These are phyloP conservation scores for Bacidia gigantensis DNA, from an alignment of 495 filamentous ascomycete species.

Conservation along the genomic window DNA sequence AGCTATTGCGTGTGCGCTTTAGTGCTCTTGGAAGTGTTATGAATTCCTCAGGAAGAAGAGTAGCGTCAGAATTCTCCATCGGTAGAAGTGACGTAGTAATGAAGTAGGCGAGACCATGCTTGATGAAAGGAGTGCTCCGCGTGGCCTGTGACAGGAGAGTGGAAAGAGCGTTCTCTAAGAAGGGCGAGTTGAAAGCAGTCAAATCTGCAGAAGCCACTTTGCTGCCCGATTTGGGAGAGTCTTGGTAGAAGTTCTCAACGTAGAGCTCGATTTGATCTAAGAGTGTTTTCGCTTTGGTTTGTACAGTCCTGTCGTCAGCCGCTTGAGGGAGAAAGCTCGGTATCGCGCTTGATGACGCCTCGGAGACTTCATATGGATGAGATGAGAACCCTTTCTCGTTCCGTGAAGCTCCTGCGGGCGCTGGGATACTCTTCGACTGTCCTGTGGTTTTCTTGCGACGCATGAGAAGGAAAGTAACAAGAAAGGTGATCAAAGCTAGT, in stretches of 20 bases:
- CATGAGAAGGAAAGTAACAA: conserved; percentile 19
- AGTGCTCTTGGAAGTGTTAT: not conserved
- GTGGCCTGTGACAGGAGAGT: not conserved
- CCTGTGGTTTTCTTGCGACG: conserved; percentile 2
- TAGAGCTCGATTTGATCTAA: conserved; percentile 20
- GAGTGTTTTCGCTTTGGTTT: conserved; percentile 5
- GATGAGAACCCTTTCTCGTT: not conserved
- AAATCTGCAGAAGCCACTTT: not conserved
- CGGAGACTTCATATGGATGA: not conserved
- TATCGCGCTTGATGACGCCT: not conserved
- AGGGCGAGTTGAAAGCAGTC: conserved; percentile 6
- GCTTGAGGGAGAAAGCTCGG: conserved; percentile 12
- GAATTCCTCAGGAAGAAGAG: conserved; percentile 13
- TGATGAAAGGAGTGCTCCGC: not conserved
- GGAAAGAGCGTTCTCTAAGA: not conserved
- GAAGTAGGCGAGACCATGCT: conserved; percentile 7
- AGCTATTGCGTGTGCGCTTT: not conserved
- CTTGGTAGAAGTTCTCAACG: conserved; percentile 22
- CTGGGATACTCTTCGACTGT: not conserved
- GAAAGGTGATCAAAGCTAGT: conserved; percentile 20
- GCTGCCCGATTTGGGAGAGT: not conserved
- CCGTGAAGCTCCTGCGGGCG: not conserved
- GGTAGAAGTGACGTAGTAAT: conserved; percentile 5
- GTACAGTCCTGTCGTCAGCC: conserved; percentile 17
- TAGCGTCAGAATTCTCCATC: not conserved